Evolutionary conservation across 306 rosid genomes (phyloP).

Genomic region (Lathyrus oleraceus): DNA sequence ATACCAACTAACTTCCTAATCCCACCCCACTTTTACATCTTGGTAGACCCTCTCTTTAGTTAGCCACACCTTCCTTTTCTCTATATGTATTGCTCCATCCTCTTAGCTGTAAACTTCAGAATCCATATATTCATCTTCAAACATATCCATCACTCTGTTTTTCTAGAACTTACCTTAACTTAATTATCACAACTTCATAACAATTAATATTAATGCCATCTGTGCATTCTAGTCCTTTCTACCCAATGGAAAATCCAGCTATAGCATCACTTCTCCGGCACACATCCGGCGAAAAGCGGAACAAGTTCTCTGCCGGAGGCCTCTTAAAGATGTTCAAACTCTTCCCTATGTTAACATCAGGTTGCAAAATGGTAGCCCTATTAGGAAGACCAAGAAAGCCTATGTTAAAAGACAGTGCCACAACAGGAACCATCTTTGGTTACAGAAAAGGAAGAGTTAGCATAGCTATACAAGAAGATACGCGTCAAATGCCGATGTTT

Average conservation of each 20-base stretch:
- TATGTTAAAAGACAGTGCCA: slow-evolving; percentile 76
- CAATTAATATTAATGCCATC: slow-evolving; percentile 51
- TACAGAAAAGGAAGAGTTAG: slow-evolving; percentile 83
- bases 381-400: slow-evolving; percentile 80
- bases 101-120: slow-evolving; percentile 21
- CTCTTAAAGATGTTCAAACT: slow-evolving; percentile 75
- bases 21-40: slow-evolving; percentile 31
- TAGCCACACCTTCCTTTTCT: slow-evolving; percentile 16
- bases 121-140: slow-evolving; percentile 24
- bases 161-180: slow-evolving; percentile 19
- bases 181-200: background rate
- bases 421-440: slow-evolving; percentile 87
- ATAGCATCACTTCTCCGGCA: slow-evolving; percentile 67
- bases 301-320: slow-evolving; percentile 54
- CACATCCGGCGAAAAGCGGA: slow-evolving; percentile 42
- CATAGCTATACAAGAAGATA: slow-evolving; percentile 88
- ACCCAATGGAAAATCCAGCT: slow-evolving; percentile 74
- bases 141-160: slow-evolving; percentile 4
- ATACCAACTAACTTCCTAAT: slow-evolving; percentile 44
- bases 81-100: slow-evolving; percentile 25
- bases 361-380: slow-evolving; percentile 94
- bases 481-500: slow-evolving; percentile 81
- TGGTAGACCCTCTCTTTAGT: slow-evolving; percentile 27
- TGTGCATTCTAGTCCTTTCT: slow-evolving; percentile 72
- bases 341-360: slow-evolving; percentile 85